Base-by-base conservation (phyloP, 2,329 filamentous ascomycete genomes). In the Sporothrix sp. region DNA sequence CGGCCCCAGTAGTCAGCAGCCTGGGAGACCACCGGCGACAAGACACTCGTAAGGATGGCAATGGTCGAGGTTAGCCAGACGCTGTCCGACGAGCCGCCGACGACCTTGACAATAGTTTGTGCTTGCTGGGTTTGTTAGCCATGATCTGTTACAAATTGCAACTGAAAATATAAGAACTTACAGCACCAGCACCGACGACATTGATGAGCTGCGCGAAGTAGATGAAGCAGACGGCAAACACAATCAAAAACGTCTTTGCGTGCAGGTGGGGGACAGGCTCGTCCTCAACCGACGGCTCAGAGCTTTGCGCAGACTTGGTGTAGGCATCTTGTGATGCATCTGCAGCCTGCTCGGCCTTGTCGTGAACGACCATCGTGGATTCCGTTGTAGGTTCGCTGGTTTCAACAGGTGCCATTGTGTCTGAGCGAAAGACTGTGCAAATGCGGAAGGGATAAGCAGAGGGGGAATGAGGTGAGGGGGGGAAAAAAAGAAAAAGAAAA, bases 1-100 rank as follows among this genome's bases (percentile, higher is more conserved):
- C 68, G 62, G n/a, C 68, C 67, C 68, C 67, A 70, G 58, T 66
- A 68, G 55, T 71, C 68, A 18, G 66, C 63, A 0, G 65, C 68
- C 52, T 70, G 68, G 11, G 65, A 65, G 10, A 68, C 60, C 10
- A 65, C 62, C 18, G 65, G 66, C 9, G 61, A 57, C 9, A 67
- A 58, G 9, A 68, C 64, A 7, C 62, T 61, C 2, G 67, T 68
- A 18, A 66, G 45, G 52, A 69, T 69, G 38, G 64, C 59, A 49
- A 71, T 64, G 10, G 61, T 51, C 5, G 62, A 58, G 1, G 62
- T 62, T 23, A 70, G 53, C 68, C 68, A 71, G 16, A 62, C 59
- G 7, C 57, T 55, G 21, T 60, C 57, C 2, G 40, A 7, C 10
- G 40, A 9, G 11, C 40, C 40, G 10, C 40, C 40, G 14, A 44